Evolutionary conservation across 2,329 filamentous ascomycete species (phyloP), one percentile per base, ranked within the genome.

Genomic region (Fusarium penzigii): DNA sequence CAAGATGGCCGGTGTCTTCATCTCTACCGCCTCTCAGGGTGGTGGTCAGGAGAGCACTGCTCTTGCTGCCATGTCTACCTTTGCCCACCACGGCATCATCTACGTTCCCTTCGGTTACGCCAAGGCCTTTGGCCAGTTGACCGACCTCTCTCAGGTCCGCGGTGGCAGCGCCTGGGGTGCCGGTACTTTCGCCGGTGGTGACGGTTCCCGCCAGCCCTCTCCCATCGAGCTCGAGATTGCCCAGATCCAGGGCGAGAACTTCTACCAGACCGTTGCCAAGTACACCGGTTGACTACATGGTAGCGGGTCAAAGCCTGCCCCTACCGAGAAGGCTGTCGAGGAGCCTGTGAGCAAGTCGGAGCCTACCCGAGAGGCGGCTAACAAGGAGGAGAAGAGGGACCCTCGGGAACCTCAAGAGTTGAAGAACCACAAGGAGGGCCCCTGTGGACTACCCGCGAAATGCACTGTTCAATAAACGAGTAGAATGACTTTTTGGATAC

Each of bases 101-200:
- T 97, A 88, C 73, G 92, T 97, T n/a, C 94, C 94, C 44, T 81
- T 97, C 49, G 94, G 94, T 50, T 97, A 96, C 81, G 87, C 89
- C 76, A 89, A 87, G 66, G 77, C 85, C 45, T 97, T 96, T 70
- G 70, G 70, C 54, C 75, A 85, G 58, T 75, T 96, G 60, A 70
- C 86, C 60, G 87, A 92, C 75, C 72, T 96, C 36, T 70, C 69
- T 29, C 92, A 97, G 79, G 81, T 94, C 58, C 90, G 89, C 71
- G 94, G 94, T 68, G 94, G 94, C 56, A 85, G 82, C 55, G 81
- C 94, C 39, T 99, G 94, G 94, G 94, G 93, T 66, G 92, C 93
- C 34, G 94, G 94, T 69, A 96, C 93, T 60, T 95, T 96, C 65
- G 80, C 92, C 57, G 85, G 70, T 56, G 79, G 70, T 54, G 91